Conservation (phyloP, 176 grass and related monocot genomes). For the Raddia guianensis region DNA sequence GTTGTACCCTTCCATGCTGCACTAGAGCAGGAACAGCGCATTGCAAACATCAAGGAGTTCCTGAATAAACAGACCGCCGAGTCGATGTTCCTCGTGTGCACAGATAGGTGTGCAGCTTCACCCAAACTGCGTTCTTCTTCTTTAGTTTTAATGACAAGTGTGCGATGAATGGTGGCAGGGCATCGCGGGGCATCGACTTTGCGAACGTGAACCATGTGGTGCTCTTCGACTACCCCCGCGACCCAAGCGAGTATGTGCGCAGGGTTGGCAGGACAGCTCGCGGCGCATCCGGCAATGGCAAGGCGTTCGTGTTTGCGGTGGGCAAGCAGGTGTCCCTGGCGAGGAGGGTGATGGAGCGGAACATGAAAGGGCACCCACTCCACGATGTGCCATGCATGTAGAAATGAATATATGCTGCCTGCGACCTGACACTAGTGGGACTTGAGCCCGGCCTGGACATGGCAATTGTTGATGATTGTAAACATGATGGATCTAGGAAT, state of each 20-base stretch:
- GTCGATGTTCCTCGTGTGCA: conserved; percentile 89
- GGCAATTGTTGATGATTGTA: not conserved
- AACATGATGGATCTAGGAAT: not conserved
- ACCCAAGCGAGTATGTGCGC: conserved; percentile 83
- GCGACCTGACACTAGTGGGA: not conserved
- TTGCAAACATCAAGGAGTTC: conserved; percentile 80
- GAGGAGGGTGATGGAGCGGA: conserved; percentile 85
- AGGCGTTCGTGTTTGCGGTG: conserved; percentile 82
- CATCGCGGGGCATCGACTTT: conserved; percentile 85
- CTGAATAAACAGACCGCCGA: conserved; percentile 57
- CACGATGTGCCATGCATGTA: conserved; percentile 72
- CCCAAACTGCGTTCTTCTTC: not conserved
- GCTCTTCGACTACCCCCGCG: conserved; percentile 88
- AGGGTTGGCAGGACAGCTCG: conserved; percentile 82
- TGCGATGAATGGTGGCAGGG: conserved; percentile 39
- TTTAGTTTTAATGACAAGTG: not conserved
- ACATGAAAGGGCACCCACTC: conserved; percentile 80
- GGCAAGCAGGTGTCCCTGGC: conserved; percentile 91
- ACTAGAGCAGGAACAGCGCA: conserved; percentile 66
- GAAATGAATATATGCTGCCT: not conserved
- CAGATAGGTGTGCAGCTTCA: conserved; percentile 60
- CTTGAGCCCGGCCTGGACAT: not conserved
- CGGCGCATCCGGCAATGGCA: conserved; percentile 67
- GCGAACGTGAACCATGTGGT: conserved; percentile 84
- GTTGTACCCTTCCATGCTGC: conserved; percentile 87